Base-by-base conservation (phyloP, 1,284 basidiomycete genomes). In the Puccinia polysora region DNA sequence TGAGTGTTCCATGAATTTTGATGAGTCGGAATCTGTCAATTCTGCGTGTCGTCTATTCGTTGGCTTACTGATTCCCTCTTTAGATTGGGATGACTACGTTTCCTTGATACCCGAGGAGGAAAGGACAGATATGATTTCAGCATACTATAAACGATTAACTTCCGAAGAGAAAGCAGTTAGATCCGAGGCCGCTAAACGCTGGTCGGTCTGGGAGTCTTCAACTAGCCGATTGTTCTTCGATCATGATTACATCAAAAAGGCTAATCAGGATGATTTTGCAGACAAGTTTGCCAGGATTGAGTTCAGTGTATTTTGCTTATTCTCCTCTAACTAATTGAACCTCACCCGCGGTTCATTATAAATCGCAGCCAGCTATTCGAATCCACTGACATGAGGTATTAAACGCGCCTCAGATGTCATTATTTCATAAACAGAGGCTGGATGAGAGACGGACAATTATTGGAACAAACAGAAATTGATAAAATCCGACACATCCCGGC, bases 401-500 rank as follows among this genome's bases (percentile, higher is more conserved):
- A n/a, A n/a, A n/a, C n/a, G n/a, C n/a, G n/a, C 15, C 36, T 52
- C n/a, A 72, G 69, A 30, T 72, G 69, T 40, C 67, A 73, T 49
- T 69, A 69, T 43, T 67, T 73, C 59, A 20, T 73, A 4, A 52
- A 69, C 40, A 36, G 86, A 84, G 93, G 91, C 2, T 97, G 91
- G 81, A 88, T 96, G 86, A 83, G 88, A 40, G 89, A 95, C 40
- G 92, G 93, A 0, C 89, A 93, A 78, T 83, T 97, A 18, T 83
- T 97, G 64, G 87, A 90, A 75, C 84, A 84, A 76, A 88, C 89
- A 78, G 86, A 88, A 77, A 89, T 96, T 60, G 90, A 90, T 76
- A 95, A 93, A 82, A 96, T 97, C 75, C 89, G 89, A 23, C 87
- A 91, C 80, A 90, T 93, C 75, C 92, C 93, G 5, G 86, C 86